These are phyloP conservation scores for Centaurea solstitialis DNA, from an alignment of 129 eudicot genomes.

Conservation along the genomic window DNA sequence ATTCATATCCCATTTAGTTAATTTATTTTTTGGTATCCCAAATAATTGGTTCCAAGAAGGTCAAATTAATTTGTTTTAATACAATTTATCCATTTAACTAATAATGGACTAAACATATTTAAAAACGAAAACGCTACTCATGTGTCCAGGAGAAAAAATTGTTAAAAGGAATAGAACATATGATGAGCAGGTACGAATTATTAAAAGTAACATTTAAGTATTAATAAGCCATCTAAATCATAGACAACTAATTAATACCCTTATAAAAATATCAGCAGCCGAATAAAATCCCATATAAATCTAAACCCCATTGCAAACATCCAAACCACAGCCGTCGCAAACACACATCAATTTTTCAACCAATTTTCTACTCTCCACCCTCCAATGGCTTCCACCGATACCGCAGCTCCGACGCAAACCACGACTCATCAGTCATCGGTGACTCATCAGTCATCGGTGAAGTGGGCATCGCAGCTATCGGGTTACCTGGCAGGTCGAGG, in stretches of 20 bases:
- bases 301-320: background rate
- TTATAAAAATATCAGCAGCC: background rate
- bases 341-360: background rate
- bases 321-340: constrained; percentile 1
- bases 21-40: too few relatives aligned
- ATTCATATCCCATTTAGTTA: too few relatives aligned
- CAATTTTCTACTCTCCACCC: background rate
- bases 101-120: background rate
- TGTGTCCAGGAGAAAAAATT: background rate
- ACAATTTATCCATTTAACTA: background rate
- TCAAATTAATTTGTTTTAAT: background rate
- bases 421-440: constrained; percentile 1
- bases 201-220: background rate
- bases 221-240: background rate
- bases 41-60: too few relatives aligned
- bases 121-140: background rate
- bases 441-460: background rate
- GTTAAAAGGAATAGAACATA: background rate
- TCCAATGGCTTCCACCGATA: constrained; percentile 16
- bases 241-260: background rate
- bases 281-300: background rate
- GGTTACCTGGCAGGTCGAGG: constrained; percentile 5
- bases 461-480: constrained; percentile 15
- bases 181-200: background rate
- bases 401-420: constrained; percentile 2